phyloP scores from a whole-genome alignment of 805 yeast species.

The Candida yuanshanica region DNA sequence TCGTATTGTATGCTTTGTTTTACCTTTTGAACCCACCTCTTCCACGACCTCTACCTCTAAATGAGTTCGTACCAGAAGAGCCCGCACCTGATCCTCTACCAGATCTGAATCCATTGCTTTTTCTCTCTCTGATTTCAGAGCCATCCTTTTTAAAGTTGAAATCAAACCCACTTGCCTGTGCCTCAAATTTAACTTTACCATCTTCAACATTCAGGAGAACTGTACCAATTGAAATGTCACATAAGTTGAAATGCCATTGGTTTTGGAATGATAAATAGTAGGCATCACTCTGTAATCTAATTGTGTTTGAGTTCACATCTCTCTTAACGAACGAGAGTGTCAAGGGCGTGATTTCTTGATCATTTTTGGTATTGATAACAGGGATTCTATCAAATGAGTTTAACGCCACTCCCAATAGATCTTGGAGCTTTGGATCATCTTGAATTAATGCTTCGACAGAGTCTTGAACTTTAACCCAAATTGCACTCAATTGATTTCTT shows the following conservation, averaged over 20 bases:
- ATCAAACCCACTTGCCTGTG: conserved; percentile 57
- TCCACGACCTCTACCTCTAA: conserved; percentile 19
- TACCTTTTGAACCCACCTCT: conserved; percentile 22
- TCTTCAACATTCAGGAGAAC: conserved; percentile 38
- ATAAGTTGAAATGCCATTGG: conserved; percentile 72
- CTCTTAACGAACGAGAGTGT: conserved; percentile 34
- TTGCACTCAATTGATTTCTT: conserved; percentile 52
- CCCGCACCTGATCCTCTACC: conserved; percentile 7
- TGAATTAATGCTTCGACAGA: conserved; percentile 40
- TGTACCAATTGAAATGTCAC: conserved; percentile 52
- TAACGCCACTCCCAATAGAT: conserved; percentile 48
- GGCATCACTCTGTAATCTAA: conserved; percentile 49
- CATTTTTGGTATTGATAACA: conserved; percentile 29
- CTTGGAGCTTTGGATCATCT: conserved; percentile 37
- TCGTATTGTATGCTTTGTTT: not conserved
- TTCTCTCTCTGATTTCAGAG: conserved; percentile 17
- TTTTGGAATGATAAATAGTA: conserved; percentile 62
- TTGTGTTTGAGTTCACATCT: conserved; percentile 36
- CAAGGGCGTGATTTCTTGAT: conserved; percentile 38
- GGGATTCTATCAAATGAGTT: conserved; percentile 61
- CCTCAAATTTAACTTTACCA: conserved; percentile 47
- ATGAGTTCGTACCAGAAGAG: not conserved
- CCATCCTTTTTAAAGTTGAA: conserved; percentile 42
- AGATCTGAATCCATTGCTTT: conserved; percentile 11
- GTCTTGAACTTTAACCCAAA: conserved; percentile 57